Evolutionary conservation across 306 rosid species (phyloP).

Genomic region (Cucurbita pepo): DNA sequence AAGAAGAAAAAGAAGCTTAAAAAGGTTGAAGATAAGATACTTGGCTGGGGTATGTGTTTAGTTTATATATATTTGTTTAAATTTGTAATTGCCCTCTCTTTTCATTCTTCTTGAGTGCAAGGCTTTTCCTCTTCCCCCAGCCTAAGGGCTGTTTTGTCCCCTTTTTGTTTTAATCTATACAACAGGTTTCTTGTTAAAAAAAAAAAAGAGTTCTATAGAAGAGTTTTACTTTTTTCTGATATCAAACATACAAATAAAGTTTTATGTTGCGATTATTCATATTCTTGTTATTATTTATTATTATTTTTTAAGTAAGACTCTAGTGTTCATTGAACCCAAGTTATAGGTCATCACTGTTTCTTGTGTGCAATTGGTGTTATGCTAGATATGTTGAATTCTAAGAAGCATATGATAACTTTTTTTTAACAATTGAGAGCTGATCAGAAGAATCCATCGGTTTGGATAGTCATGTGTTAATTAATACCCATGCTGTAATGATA

Average conservation of each 20-base stretch:
- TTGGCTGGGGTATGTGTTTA: constrained; percentile 76
- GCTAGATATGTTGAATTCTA: not conserved
- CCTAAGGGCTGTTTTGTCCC: not conserved
- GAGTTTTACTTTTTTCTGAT: not conserved
- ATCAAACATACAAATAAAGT: not conserved
- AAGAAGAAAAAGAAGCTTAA: constrained; percentile 79
- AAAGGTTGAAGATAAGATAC: constrained; percentile 86
- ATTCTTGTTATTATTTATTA: not conserved
- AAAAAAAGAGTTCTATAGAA: not conserved
- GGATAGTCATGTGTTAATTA: not conserved
- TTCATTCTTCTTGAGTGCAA: not conserved
- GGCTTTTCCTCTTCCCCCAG: not conserved
- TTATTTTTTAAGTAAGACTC: not conserved
- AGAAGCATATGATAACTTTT: not conserved
- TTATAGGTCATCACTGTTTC: not conserved
- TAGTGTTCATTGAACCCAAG: not conserved
- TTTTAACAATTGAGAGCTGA: not conserved
- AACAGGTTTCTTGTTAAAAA: not conserved
- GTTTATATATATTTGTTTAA: too few species aligned
- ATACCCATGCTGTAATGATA: not conserved
- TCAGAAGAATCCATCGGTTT: not conserved
- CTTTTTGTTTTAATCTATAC: not conserved
- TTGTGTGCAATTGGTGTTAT: not conserved
- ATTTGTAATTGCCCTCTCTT: not conserved
- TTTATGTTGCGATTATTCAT: not conserved